Base-by-base conservation (phyloP, 768 basidiomycete species). In the Kwoniella sp. region DNA sequence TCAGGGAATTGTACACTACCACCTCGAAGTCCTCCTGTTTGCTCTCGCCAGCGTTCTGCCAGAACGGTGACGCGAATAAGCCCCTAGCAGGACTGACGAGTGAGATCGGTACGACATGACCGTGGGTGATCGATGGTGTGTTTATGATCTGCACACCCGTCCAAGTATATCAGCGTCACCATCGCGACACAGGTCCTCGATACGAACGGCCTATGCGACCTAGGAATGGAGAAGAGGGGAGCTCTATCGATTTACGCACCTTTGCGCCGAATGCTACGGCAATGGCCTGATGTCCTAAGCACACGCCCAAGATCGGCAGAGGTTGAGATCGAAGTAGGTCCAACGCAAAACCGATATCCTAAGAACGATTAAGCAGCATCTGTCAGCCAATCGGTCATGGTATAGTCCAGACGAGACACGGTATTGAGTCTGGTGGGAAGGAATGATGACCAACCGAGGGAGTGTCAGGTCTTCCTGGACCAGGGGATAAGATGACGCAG, bases 401-500 rank as follows among this genome's bases (percentile, higher is more conserved):
- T 15, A 23, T 20, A 55, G 12, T 25, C 9, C 13, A 22, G 13
- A 45, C 1, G 25, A 25, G 15, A 0, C n/a, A n/a, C n/a, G n/a
- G n/a, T n/a, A n/a, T n/a, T 57, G 29, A 53, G 29, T n/a, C n/a
- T n/a, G n/a, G n/a, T n/a, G n/a, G n/a, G n/a, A n/a, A n/a, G n/a
- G n/a, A n/a, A n/a, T n/a, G 5, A 2, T 23, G 17, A 48, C 77
- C 65, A 54, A 78, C 77, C 22, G 65, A 30, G 22, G 73, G 69
- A 25, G 69, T 76, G 58, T 79, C 78, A 3, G 81, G 77, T 50
- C 75, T 41, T 8, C 81, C 81, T 7, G 81, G 81, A 11, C 81
- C 81, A 23, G 81, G 81, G 1, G 81, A 82, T 2, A 82, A 72
- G 52, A 82, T 78, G 22, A 82, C 65, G 59, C 79, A 80, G 50